These are phyloP conservation scores for Chiua sp. DNA, from an alignment of 1,284 basidiomycete genomes.

Conservation along the genomic window DNA sequence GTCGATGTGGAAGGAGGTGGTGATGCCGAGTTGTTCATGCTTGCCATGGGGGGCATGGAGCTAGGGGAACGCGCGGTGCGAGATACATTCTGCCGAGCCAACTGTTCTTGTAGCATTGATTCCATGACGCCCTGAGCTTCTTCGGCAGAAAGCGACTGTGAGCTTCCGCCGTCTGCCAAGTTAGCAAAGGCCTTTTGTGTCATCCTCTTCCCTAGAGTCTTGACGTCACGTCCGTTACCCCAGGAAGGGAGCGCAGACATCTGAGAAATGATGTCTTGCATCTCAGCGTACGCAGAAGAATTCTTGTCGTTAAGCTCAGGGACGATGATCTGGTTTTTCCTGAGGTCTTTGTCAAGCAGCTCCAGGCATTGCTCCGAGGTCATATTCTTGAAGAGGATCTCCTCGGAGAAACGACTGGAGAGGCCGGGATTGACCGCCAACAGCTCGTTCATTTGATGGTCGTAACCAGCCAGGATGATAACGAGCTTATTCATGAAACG, in stretches of 20 bases:
- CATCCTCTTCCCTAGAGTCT: slow-evolving; percentile 56
- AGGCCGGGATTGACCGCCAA: slow-evolving; percentile 63
- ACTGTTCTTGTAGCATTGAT: slow-evolving; percentile 29
- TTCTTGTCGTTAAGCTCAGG: slow-evolving; percentile 42
- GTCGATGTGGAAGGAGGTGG: slow-evolving; percentile 28
- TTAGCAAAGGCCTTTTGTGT: slow-evolving; percentile 37
- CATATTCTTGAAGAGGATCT: slow-evolving; percentile 60
- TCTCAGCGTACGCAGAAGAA: slow-evolving; percentile 37
- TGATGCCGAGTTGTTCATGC: slow-evolving; percentile 21
- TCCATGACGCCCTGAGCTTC: slow-evolving; percentile 25
- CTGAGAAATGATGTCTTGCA: slow-evolving; percentile 44
- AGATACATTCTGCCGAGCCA: slow-evolving; percentile 14
- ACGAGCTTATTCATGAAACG: slow-evolving; percentile 60
- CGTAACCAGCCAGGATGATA: slow-evolving; percentile 72
- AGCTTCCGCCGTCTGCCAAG: slow-evolving; percentile 21
- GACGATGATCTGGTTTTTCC: slow-evolving; percentile 46
- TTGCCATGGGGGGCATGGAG: slow-evolving; percentile 30
- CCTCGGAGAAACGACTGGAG: slow-evolving; percentile 69
- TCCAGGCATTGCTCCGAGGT: slow-evolving; percentile 52
- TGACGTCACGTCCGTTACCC: slow-evolving; percentile 69
- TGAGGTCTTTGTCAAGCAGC: slow-evolving; percentile 52
- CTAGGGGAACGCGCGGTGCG: neutral
- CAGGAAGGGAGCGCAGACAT: slow-evolving; percentile 55
- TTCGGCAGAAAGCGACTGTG: slow-evolving; percentile 21
- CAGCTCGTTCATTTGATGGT: slow-evolving; percentile 65